These are phyloP conservation scores for Xerocomus minutiporus DNA, from an alignment of 1,284 basidiomycete species.

Conservation along the genomic window DNA sequence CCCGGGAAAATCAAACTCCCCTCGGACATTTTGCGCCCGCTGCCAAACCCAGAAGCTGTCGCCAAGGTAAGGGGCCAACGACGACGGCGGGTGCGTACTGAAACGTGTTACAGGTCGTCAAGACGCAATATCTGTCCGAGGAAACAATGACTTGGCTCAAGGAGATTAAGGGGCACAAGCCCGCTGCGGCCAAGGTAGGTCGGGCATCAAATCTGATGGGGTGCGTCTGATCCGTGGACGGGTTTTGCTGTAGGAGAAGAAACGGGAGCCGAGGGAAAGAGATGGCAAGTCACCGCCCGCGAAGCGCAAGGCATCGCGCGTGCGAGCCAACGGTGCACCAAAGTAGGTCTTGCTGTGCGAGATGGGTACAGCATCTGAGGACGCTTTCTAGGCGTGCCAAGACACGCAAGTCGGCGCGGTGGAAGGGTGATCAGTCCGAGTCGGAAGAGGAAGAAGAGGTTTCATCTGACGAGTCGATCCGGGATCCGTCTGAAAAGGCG, in stretches of 20 bases:
- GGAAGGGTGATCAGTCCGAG: conserved; percentile 34
- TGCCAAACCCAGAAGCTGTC: conserved; percentile 58
- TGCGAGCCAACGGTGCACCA: conserved; percentile 36
- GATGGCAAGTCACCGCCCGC: conserved; percentile 34
- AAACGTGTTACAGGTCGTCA: conserved; percentile 46
- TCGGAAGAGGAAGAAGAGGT: conserved; percentile 33
- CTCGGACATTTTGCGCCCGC: conserved; percentile 71
- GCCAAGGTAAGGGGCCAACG: conserved; percentile 45
- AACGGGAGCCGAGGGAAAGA: conserved; percentile 27
- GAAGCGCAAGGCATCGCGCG: conserved; percentile 41
- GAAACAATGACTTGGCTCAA: conserved; percentile 53
- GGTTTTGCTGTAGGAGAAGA: conserved; percentile 29
- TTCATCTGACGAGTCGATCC: conserved; percentile 26
- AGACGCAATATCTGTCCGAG: conserved; percentile 61
- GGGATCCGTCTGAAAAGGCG: conserved; percentile 26
- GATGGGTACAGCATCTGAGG: not conserved
- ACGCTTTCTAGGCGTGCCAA: conserved; percentile 28
- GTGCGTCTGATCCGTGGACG: conserved; percentile 1
- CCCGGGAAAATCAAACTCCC: conserved; percentile 81
- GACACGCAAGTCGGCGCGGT: conserved; percentile 31
- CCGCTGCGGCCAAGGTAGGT: conserved; percentile 21
- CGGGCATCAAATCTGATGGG: not conserved
- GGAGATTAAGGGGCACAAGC: conserved; percentile 32
- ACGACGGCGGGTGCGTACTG: not conserved
- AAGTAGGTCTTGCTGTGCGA: conserved; percentile 35